phyloP scores from a whole-genome alignment of 192 early-diverging fungal species.

The Podila verticillata region DNA sequence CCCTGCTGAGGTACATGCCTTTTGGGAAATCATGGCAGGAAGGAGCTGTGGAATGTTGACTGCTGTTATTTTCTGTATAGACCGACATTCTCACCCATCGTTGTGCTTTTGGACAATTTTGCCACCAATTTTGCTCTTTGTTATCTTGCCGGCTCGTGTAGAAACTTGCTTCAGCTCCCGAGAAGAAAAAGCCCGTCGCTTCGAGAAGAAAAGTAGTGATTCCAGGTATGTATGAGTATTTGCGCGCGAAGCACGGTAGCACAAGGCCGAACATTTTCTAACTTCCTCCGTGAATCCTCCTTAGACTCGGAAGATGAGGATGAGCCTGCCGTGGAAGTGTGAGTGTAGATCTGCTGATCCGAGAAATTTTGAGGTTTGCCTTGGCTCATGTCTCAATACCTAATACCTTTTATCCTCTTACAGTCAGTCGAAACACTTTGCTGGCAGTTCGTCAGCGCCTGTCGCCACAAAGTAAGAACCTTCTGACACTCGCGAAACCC shows the following conservation, averaged over 20 bases:
- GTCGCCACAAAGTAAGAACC: slow-evolving; percentile 16
- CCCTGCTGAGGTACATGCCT: slow-evolving; percentile 9
- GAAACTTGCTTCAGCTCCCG: slow-evolving; percentile 21
- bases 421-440: slow-evolving; percentile 37
- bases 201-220: slow-evolving; percentile 32
- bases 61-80: background rate
- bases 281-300: background rate
- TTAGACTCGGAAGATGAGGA: slow-evolving; percentile 45
- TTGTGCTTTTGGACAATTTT: slow-evolving; percentile 23
- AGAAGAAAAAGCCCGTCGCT: slow-evolving; percentile 12
- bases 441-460: background rate
- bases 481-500: background rate
- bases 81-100: background rate
- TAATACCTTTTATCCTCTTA: background rate
- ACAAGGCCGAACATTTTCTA: background rate
- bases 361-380: background rate
- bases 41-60: background rate
- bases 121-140: slow-evolving; percentile 33
- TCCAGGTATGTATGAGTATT: slow-evolving; percentile 9
- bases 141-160: background rate
- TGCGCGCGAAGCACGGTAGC: background rate
- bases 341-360: background rate
- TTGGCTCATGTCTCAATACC: background rate
- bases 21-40: background rate
- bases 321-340: slow-evolving; percentile 24